Evolutionary conservation across 306 rosid species (phyloP), one percentile per base, ranked within the genome.

Genomic region (Begonia peltatifolia): DNA sequence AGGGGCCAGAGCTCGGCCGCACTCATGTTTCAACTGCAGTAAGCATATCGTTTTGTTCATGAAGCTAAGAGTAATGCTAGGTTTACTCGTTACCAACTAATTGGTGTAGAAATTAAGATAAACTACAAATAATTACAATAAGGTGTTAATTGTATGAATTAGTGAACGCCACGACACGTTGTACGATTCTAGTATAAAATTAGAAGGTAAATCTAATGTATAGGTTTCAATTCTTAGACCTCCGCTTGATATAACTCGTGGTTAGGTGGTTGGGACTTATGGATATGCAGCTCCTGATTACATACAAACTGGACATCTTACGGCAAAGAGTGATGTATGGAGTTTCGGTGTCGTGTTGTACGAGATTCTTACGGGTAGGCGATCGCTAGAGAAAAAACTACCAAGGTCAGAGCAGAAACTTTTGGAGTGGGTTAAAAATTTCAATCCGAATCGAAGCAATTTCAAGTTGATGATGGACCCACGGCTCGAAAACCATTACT

Each of bases 211-310:
- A 30, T 6, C 8, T 30, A 30, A 3, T 30, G 38, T 30, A 30
- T 30, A 5, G 9, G 9, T 6, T 30, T 30, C 9, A 1, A 6
- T 30, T 30, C 9, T 30, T 30, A 30, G 9, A 30, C 9, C 0
- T 30, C 6, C 6, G 38, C 7, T 30, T 30, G 8, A 30, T 30
- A 30, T 30, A 30, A 30, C 9, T 5, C 4, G 14, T 52, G 49
- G 42, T 60, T 68, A 87, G 96, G 96, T 87, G 30, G 61, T 87
- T 58, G 96, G 94, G 16, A 87, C 96, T 15, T 61, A 65, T 52
- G 96, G 96, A 48, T 83, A 87, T 62, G 96, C 96, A 56, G 96
- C 96, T 59, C 96, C 96, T 15, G 90, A 87, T 68, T 87, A 83
- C 75, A 68, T 87, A 10, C 69, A 78, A 58, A 87, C 96, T 1